phyloP scores from a whole-genome alignment of 805 yeast species.

The Schwanniomyces vanrijiae region DNA sequence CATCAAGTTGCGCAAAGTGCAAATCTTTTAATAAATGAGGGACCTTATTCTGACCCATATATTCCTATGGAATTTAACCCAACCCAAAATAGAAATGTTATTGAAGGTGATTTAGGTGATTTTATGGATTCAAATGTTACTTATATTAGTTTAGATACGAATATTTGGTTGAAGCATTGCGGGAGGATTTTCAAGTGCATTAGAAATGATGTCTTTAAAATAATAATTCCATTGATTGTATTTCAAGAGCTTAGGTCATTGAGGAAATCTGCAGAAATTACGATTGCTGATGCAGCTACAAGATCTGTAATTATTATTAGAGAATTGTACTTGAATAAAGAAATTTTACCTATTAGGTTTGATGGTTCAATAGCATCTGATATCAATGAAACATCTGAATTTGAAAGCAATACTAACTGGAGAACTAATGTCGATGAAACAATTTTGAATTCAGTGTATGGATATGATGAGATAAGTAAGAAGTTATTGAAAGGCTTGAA shows the following conservation, averaged over 20 bases:
- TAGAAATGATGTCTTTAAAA: slow-evolving; percentile 54
- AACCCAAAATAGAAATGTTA: slow-evolving; percentile 11
- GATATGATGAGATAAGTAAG: slow-evolving; percentile 41
- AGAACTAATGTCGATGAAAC: slow-evolving; percentile 70
- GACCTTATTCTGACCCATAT: slow-evolving; percentile 20
- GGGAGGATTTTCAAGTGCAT: slow-evolving; percentile 73
- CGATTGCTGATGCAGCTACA: slow-evolving; percentile 78
- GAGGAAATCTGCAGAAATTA: slow-evolving; percentile 68
- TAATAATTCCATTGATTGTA: slow-evolving; percentile 70
- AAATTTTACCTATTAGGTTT: slow-evolving; percentile 60
- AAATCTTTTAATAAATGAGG: slow-evolving; percentile 13
- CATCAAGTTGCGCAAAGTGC: slow-evolving; percentile 16
- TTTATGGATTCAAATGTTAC: slow-evolving; percentile 58
- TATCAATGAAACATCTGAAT: slow-evolving; percentile 70
- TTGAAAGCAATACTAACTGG: slow-evolving; percentile 74
- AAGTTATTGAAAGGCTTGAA: slow-evolving; percentile 42
- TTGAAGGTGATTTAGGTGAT: slow-evolving; percentile 55
- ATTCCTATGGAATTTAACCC: slow-evolving; percentile 9
- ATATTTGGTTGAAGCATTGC: slow-evolving; percentile 79
- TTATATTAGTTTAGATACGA: slow-evolving; percentile 68
- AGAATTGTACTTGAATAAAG: slow-evolving; percentile 58
- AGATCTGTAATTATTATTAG: slow-evolving; percentile 74
- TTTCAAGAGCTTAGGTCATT: slow-evolving; percentile 75
- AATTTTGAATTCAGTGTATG: slow-evolving; percentile 51
- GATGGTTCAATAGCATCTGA: slow-evolving; percentile 70